Evolutionary conservation across 257 asterid species (phyloP), one percentile per base, ranked within the genome.

Genomic region (Pogostemon cablin): DNA sequence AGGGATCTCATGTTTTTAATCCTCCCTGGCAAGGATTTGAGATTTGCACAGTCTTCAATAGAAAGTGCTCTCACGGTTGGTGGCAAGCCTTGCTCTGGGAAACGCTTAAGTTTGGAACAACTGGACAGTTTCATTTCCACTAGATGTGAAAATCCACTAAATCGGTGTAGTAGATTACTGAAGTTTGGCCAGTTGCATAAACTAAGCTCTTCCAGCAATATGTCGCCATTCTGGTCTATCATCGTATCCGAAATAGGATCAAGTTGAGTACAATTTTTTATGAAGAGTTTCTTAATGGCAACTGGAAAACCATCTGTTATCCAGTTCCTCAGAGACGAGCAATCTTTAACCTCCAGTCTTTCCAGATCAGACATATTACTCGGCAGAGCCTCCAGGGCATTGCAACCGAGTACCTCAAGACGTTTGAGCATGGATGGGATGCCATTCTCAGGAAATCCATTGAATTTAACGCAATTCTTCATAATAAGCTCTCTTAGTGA

Each of bases 21-120:
- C 71, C 62, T 82, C n/a, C 42, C 7, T 0, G 87, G 90, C 76
- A 86, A 76, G 39, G 91, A 82, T 79, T 76, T 88, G 54, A 88
- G 83, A 41, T 73, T 80, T 37, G 78, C 67, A 75, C 95, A 88
- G 41, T 80, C 78, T 56, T 86, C 95, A 25, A 88, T 69, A 40
- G 83, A 84, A 66, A 88, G 91, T 59, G 83, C 75, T 72, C 90
- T 80, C 65, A 88, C 82, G 72, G 61, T 69, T 11, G 83, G 86
- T 7, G 91, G 87, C 82, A 88, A 67, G 62, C 90, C 91, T 49
- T 79, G 82, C 41, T 82, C 88, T 0, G 95, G 89, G 65, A 88
- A 80, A 56, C 58, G 78, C 81, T 75, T 75, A 43, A 88, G 77
- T 68, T 72, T 49, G 3, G 72, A 40, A 62, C 90, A 86, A 10